Base-by-base conservation (phyloP, 352 stramenopile species). In the Phytophthora aleatoria region DNA sequence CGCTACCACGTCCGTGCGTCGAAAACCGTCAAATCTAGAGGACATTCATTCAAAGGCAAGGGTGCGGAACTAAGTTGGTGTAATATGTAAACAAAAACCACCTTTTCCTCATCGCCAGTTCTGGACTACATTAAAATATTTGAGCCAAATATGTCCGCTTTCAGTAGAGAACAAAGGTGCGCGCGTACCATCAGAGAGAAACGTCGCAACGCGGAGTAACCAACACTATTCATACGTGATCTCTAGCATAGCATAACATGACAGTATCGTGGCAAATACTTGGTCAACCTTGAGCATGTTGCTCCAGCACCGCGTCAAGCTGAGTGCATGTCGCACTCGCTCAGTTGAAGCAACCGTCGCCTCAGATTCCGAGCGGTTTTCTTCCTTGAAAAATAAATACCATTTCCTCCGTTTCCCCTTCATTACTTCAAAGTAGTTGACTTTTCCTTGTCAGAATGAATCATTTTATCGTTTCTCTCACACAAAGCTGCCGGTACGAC, bases 271-370 rank as follows among this genome's bases (percentile, higher is more conserved):
- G 12, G 35, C 35, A 3, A 39, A 9, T 16, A 12, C 2, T 30
- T 30, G 7, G 15, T 4, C 44, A 51, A 20, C 20, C 20, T 20
- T 20, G 5, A 26, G 13, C 44, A 24, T 20, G 20, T 15, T 33
- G 28, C 28, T 33, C 28, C 30, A 54, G 28, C 48, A 47, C 50
- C 50, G n/a, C 24, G 50, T 56, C 50, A 45, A 56, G n/a, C 43
- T 20, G 16, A 39, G 24, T 38, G 51, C 51, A 20, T 58, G 39
- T 58, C 51, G 51, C 51, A 50, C 51, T 58, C 24, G 35, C 20
- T n/a, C n/a, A 39, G 54, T 61, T 61, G 54, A 61, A 61, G 54
- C 53, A 41, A n/a, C 20, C 20, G 28, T 44, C 30, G 31, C 47
- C 5, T 38, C 45, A 35, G 27, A 53, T 24, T 50, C 12, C n/a